Base-by-base conservation (phyloP, 495 filamentous ascomycete genomes). In the Xylaria scruposa region DNA sequence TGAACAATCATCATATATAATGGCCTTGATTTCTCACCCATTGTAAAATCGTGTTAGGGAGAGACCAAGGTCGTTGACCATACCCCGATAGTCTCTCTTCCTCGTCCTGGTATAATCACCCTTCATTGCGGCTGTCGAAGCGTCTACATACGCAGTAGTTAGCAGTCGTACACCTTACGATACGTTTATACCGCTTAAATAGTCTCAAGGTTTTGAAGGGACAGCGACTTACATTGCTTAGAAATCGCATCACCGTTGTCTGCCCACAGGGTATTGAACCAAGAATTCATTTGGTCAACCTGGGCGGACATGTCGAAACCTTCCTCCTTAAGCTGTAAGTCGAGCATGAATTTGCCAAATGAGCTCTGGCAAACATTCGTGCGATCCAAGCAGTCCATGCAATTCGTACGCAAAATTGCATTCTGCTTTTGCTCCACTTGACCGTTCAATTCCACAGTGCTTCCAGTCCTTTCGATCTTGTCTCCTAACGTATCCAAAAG, bases 211-310 rank as follows among this genome's bases (percentile, higher is more conserved):
- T 38, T 15, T 15, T 19, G 49, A 24, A 58, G 17, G 15, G 19
- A 21, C 29, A 29, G 42, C 2, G 9, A 74, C 77, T 79, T n/a
- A 79, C 77, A 90, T 77, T 90, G 88, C 73, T 88, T 89, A 15
- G 89, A 91, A 69, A 93, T 89, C 2, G 91, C 89, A 78, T 94
- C 92, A 29, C 91, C 95, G 72, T 98, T 98, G 75, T 98, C 95
- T 3, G 95, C 95, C 95, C 95, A 98, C 0, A 98, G 84, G 0
- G 89, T 92, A 81, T 98, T 97, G 81, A 98, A 98, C 94, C 94
- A 97, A 47, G 89, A 85, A 3, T 91, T 95, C 62, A 88, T 89
- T 29, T 91, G 90, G 75, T 95, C 92, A 13, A 80, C 76, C 71
- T 93, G 88, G 3, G 90, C 79, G 71, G 88, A 87, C 78, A 97